Evolutionary conservation across 352 stramenopile genomes (phyloP).

Genomic region (Globisporangium spinosum): DNA sequence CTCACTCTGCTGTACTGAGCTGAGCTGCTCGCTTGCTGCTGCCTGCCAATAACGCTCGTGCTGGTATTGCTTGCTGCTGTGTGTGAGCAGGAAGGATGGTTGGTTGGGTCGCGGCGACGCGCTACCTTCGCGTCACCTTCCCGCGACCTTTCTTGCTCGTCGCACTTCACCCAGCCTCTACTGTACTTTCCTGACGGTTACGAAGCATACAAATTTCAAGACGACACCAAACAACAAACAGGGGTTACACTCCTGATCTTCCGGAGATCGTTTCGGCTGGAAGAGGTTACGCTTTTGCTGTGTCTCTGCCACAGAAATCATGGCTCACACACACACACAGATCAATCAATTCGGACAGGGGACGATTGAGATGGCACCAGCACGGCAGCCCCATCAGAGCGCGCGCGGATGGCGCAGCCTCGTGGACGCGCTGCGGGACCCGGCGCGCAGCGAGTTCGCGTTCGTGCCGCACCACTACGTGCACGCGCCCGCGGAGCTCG

Average conservation of each 20-base stretch:
- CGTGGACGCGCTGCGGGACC: conserved; percentile 58
- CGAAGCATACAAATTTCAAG: not conserved
- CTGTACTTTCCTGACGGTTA: not conserved
- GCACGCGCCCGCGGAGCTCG: conserved; percentile 37
- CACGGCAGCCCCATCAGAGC: not conserved
- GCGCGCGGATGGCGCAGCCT: conserved; percentile 55
- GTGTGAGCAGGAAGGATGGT: conserved; percentile 1
- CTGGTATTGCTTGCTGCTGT: not conserved
- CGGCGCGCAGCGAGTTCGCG: conserved; percentile 70
- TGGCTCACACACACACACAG: not conserved
- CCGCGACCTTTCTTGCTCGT: not conserved
- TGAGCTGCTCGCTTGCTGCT: not conserved
- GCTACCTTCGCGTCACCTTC: conserved; percentile 15
- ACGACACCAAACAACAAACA: not conserved
- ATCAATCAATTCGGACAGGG: not conserved
- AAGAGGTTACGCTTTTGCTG: not conserved
- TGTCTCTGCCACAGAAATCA: not conserved
- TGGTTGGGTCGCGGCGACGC: conserved; percentile 10
- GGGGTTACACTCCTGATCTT: not conserved
- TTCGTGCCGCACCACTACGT: conserved; percentile 84
- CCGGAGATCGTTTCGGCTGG: conserved; percentile 1
- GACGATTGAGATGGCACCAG: not conserved
- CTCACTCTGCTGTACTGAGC: no score
- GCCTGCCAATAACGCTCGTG: conserved; percentile 1
- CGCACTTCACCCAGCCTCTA: not conserved